phyloP scores from a whole-genome alignment of 169 alveolate genomes.

The Eimeria sp. region DNA sequence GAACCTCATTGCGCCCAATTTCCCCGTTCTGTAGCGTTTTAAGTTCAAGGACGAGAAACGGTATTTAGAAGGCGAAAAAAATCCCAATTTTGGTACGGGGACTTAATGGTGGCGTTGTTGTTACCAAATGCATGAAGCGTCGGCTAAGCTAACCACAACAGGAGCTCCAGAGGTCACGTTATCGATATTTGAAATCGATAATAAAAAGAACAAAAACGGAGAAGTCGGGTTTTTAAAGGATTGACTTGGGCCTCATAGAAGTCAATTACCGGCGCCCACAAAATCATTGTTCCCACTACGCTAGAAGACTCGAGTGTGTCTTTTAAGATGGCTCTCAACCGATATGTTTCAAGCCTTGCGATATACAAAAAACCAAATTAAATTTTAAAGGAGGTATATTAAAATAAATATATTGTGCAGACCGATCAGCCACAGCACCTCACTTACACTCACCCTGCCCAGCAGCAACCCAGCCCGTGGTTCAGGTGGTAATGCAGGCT shows the following conservation, averaged over 20 bases:
- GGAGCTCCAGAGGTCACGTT: background rate
- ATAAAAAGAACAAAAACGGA: background rate
- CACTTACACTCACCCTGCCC: conserved; percentile 19
- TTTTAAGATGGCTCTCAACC: background rate
- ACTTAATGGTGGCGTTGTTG: background rate
- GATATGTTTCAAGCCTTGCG: background rate
- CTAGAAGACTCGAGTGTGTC: background rate
- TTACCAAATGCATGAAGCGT: background rate
- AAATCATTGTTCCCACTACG: background rate
- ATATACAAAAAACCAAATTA: background rate
- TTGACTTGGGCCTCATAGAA: background rate
- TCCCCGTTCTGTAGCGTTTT: too few relatives aligned
- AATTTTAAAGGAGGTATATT: background rate
- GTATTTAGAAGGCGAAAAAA: background rate
- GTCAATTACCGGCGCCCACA: background rate
- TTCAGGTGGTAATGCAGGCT: background rate
- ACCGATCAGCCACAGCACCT: conserved; percentile 9
- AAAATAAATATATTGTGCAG: background rate
- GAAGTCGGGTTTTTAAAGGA: background rate
- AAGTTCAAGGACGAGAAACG: background rate
- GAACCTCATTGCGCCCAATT: background rate
- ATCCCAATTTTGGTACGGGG: background rate
- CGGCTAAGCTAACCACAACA: background rate
- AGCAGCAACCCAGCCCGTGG: background rate
- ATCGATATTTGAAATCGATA: background rate